Evolutionary conservation across 208 protist species (phyloP).

Genomic region (Wallacemonas collosoma): DNA sequence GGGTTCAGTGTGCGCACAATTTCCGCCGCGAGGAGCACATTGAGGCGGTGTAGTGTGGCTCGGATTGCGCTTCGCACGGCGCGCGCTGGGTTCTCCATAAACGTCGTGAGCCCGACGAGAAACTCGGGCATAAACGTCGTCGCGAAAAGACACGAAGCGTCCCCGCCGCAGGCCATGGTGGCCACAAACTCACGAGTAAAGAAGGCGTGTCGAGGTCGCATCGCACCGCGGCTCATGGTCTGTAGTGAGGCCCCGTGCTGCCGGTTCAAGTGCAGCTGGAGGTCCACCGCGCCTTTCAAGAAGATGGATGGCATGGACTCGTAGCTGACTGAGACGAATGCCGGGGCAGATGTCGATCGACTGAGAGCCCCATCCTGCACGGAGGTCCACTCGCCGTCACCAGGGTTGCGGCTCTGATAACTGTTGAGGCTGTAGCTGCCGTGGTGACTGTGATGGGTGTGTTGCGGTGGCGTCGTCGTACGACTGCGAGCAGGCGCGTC

Average conservation of each 20-base stretch:
- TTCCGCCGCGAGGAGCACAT: constrained; percentile 44
- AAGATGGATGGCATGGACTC: constrained; percentile 65
- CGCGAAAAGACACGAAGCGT: constrained; percentile 40
- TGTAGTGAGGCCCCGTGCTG: constrained; percentile 13
- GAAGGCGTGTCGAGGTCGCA: constrained; percentile 39
- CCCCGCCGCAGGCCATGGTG: constrained; percentile 38
- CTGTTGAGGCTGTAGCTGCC: background rate
- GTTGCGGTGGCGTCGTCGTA: background rate
- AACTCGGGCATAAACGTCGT: constrained; percentile 56
- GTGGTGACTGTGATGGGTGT: background rate
- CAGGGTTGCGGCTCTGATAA: background rate
- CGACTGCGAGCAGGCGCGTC: constrained; percentile 7
- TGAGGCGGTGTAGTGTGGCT: constrained; percentile 62
- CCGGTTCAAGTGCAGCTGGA: constrained; percentile 10
- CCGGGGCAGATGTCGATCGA: background rate
- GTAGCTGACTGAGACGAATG: constrained; percentile 45
- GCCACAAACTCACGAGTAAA: constrained; percentile 66
- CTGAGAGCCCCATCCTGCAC: background rate
- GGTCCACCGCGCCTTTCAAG: constrained; percentile 50
- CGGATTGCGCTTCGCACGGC: constrained; percentile 45
- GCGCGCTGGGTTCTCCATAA: constrained; percentile 45
- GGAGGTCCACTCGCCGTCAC: background rate
- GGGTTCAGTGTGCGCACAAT: constrained; percentile 26
- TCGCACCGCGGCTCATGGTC: constrained; percentile 19
- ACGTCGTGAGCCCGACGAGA: constrained; percentile 54